Base-by-base conservation (phyloP, 805 yeast species). In the Kodamaea kakaduensis region DNA sequence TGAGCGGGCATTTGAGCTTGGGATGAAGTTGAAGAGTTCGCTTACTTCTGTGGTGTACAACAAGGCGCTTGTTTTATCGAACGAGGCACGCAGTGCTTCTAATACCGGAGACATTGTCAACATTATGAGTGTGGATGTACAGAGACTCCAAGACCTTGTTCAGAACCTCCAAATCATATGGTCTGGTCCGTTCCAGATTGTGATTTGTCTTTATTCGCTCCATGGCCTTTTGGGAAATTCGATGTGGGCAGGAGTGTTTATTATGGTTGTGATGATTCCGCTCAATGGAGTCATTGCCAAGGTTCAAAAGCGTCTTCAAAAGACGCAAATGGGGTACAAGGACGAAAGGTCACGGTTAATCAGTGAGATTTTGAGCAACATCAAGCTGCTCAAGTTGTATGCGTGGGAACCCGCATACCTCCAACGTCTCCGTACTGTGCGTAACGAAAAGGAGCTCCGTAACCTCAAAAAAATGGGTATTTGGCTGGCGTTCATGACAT, bases 231-330 rank as follows among this genome's bases (percentile, higher is more conserved):
- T 89, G 38, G 96, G 96, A 23, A 76, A 79, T 40, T 75, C 93
- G n/a, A 88, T 89, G 95, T 86, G 96, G 95, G 82, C 95, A 26
- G 97, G 97, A 57, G 94, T 90, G 9, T 59, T 73, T 20, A 78
- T 90, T 39, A 77, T 89, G 76, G 52, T 79, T 3, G 50, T 87
- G 19, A 78, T 87, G 75, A 77, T 88, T 45, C 96, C 96, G 4
- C 51, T 86, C 32, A 88, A 89, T 53, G 80, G 86, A 3, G 56
- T 67, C 15, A 66, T 89, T 45, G 83, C 88, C 42, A 72, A 74
- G 48, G 61, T 62, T 38, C 88, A 82, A 59, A 85, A 82, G 59
- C 67, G 58, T 8, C 67, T 87, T 42, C 96, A 89, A 60, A 84
- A 83, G 54, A 58, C 69, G 5, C 97, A 88, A 61, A 93, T 93